These are phyloP conservation scores for Mrakia frigida DNA, from an alignment of 768 basidiomycete species.

Conservation along the genomic window DNA sequence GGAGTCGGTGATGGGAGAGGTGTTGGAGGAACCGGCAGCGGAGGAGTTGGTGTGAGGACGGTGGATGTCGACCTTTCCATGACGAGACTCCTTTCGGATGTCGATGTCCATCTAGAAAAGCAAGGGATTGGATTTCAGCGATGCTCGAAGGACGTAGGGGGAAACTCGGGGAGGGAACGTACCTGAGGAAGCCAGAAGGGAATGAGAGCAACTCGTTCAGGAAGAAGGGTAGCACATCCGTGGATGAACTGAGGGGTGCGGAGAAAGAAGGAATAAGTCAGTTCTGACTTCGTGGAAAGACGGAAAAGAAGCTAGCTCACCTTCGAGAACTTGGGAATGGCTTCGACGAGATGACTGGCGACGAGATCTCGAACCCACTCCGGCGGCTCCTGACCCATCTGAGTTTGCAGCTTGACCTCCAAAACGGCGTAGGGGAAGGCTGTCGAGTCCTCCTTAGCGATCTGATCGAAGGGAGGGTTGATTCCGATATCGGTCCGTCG, in stretches of 20 bases:
- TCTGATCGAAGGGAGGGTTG: conserved; percentile 64
- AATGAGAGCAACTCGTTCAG: conserved; percentile 87
- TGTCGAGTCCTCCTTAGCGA: conserved; percentile 74
- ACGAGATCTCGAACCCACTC: conserved; percentile 96
- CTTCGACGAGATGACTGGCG: conserved; percentile 88
- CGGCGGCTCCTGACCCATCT: conserved; percentile 90
- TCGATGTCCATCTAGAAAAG: conserved; percentile 47
- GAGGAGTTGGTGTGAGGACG: conserved; percentile 54
- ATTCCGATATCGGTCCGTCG: conserved; percentile 71
- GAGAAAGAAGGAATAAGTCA: neutral
- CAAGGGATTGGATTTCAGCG: neutral
- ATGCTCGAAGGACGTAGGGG: neutral
- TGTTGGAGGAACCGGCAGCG: conserved; percentile 44
- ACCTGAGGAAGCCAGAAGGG: conserved; percentile 70
- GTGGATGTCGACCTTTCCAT: conserved; percentile 52
- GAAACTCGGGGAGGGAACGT: no score
- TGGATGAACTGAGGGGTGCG: conserved; percentile 62
- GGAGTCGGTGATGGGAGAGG: conserved; percentile 47
- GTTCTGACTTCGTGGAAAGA: neutral
- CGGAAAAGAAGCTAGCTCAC: conserved; percentile 21
- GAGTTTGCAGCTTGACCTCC: conserved; percentile 96
- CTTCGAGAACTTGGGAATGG: conserved; percentile 92
- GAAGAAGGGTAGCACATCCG: conserved; percentile 87
- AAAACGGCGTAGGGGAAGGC: conserved; percentile 95
- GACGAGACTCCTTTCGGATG: conserved; percentile 76